Evolutionary conservation across 176 grass and related monocot species (phyloP).

Genomic region (Hyparrhenia diplandra): DNA sequence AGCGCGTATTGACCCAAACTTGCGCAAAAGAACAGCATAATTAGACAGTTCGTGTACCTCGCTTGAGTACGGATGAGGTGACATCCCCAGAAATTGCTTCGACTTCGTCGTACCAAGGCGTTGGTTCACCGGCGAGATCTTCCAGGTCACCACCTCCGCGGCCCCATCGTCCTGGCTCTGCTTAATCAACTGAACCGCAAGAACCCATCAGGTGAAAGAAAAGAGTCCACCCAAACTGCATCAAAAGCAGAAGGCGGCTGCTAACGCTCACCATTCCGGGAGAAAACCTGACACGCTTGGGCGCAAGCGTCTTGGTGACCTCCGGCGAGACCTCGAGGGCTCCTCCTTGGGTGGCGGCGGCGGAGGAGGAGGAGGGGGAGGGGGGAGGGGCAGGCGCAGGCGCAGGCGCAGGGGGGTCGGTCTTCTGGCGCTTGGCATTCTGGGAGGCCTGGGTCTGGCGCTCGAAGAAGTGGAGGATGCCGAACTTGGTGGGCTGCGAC

Average conservation of each 20-base stretch:
- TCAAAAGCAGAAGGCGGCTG: background rate
- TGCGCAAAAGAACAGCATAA: background rate
- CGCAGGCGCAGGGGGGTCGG: constrained; percentile 3
- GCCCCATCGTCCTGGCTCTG: constrained; percentile 91
- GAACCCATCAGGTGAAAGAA: background rate
- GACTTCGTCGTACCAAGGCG: constrained; percentile 48
- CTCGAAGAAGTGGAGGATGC: constrained; percentile 96
- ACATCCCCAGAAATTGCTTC: constrained; percentile 47
- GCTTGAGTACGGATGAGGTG: constrained; percentile 61
- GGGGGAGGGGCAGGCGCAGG: too few relatives aligned
- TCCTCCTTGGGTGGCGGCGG: constrained; percentile 14
- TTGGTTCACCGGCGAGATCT: constrained; percentile 85
- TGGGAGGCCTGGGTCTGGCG: constrained; percentile 74
- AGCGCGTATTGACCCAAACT: background rate
- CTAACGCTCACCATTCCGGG: constrained; percentile 84
- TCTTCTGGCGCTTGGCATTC: constrained; percentile 31
- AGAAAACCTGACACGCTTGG: constrained; percentile 84
- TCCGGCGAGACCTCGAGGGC: constrained; percentile 61
- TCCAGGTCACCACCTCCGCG: constrained; percentile 76
- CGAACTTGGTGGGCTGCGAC: constrained; percentile 81
- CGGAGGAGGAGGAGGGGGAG: constrained; percentile 3
- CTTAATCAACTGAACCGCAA: constrained; percentile 65
- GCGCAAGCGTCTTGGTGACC: constrained; percentile 51
- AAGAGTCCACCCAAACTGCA: background rate
- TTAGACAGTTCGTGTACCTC: constrained; percentile 50